Conservation (phyloP, 2,329 filamentous ascomycete genomes). For the Ilyonectria robusta region DNA sequence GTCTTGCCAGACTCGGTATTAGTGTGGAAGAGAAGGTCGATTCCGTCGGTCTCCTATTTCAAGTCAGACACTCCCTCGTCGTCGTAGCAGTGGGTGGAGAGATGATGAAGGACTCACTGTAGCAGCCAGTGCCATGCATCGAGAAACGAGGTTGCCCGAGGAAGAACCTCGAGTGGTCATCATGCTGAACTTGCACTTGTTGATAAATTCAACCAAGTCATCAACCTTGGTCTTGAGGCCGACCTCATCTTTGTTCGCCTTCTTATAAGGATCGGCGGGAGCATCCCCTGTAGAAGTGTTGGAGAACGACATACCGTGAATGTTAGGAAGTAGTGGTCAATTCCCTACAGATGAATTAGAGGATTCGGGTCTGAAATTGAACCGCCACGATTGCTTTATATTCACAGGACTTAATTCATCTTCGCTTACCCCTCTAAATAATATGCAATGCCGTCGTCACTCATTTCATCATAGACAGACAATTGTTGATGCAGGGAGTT, state of each 20-base stretch:
- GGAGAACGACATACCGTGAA: slow-evolving; percentile 59
- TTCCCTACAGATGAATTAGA: too few species aligned
- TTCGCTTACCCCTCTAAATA: slow-evolving; percentile 28
- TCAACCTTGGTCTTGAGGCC: slow-evolving; percentile 82
- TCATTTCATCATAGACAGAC: slow-evolving; percentile 48
- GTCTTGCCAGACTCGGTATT: slow-evolving; percentile 94
- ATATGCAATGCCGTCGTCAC: slow-evolving; percentile 40
- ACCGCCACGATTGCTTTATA: slow-evolving; percentile 36
- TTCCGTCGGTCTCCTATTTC: slow-evolving; percentile 78
- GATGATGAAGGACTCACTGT: slow-evolving; percentile 67
- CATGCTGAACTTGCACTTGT: slow-evolving; percentile 86
- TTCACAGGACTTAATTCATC: slow-evolving; percentile 1
- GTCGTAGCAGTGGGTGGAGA: not conserved
- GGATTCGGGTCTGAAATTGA: not conserved
- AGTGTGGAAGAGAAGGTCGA: slow-evolving; percentile 91
- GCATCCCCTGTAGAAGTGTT: slow-evolving; percentile 74
- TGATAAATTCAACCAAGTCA: slow-evolving; percentile 79
- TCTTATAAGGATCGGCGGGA: slow-evolving; percentile 83
- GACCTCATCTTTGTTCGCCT: slow-evolving; percentile 76
- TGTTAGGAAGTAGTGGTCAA: not conserved
- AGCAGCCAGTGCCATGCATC: slow-evolving; percentile 88
- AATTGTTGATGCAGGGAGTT: slow-evolving; percentile 22
- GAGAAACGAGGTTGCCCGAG: slow-evolving; percentile 78
- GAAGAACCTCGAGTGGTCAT: slow-evolving; percentile 82
- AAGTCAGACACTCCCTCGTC: slow-evolving; percentile 10